phyloP scores from a whole-genome alignment of 768 basidiomycete species.

The Amanita fuliginea region DNA sequence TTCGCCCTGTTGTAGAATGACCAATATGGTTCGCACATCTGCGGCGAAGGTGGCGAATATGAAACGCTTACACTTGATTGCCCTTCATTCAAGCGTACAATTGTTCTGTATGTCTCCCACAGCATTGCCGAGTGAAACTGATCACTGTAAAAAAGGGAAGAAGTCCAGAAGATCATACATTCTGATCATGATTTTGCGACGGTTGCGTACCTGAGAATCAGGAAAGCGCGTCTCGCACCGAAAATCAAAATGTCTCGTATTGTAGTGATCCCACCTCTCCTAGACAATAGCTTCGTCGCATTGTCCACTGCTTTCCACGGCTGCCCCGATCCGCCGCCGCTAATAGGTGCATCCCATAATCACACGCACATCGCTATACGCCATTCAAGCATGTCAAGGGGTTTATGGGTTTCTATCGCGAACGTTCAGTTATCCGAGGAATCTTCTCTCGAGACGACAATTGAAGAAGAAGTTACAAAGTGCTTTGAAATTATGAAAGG shows the following conservation, averaged over 20 bases:
- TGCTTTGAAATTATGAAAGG: slow-evolving; percentile 63
- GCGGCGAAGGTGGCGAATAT: slow-evolving; percentile 98
- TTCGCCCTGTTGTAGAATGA: slow-evolving; percentile 38
- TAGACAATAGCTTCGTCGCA: slow-evolving; percentile 32
- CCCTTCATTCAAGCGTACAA: slow-evolving; percentile 73
- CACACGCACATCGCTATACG: background rate
- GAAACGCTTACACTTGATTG: slow-evolving; percentile 89
- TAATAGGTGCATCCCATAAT: slow-evolving; percentile 4
- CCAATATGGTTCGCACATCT: slow-evolving; percentile 83
- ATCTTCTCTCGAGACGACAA: slow-evolving; percentile 18
- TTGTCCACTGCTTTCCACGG: slow-evolving; percentile 9
- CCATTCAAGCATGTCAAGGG: slow-evolving; percentile 14
- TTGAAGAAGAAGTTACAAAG: slow-evolving; percentile 61
- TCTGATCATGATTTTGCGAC: slow-evolving; percentile 78
- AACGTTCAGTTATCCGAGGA: slow-evolving; percentile 33
- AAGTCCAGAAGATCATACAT: slow-evolving; percentile 64
- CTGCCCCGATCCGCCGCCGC: background rate
- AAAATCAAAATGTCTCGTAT: slow-evolving; percentile 26
- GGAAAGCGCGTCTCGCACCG: slow-evolving; percentile 46
- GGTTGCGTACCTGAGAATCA: slow-evolving; percentile 84
- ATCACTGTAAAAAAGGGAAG: slow-evolving; percentile 35
- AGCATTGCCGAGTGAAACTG: slow-evolving; percentile 1
- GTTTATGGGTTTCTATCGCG: slow-evolving; percentile 61
- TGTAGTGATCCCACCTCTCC: slow-evolving; percentile 34
- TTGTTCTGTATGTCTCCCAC: slow-evolving; percentile 44